phyloP scores from a whole-genome alignment of 2,329 filamentous ascomycete genomes.

The Phialophora chinensis region DNA sequence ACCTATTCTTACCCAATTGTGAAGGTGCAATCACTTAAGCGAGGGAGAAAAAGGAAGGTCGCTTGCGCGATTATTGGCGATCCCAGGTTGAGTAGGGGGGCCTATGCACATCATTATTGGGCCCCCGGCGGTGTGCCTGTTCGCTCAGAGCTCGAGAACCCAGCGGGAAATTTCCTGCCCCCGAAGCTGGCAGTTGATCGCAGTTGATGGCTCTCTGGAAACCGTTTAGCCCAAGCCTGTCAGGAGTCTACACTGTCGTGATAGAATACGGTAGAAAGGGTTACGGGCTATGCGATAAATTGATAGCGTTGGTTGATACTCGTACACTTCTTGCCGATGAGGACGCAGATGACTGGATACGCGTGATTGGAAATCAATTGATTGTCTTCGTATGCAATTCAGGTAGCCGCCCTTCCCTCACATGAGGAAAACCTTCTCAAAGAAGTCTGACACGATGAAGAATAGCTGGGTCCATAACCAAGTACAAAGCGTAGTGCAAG shows the following conservation, averaged over 20 bases:
- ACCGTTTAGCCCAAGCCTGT: background rate
- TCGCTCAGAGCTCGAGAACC: background rate
- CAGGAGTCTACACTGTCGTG: background rate
- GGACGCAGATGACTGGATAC: background rate
- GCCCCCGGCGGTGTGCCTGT: constrained; percentile 12
- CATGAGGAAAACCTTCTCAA: constrained; percentile 3
- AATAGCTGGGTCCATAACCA: constrained; percentile 15
- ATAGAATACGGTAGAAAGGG: background rate
- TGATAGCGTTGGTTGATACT: background rate
- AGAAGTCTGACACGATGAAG: constrained; percentile 14
- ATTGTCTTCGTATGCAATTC: constrained; percentile 8
- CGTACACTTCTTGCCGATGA: background rate
- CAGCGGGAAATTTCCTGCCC: background rate
- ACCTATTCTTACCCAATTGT: constrained; percentile 7
- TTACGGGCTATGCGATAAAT: background rate
- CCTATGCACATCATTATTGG: background rate
- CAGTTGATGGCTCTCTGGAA: background rate
- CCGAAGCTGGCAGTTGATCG: background rate
- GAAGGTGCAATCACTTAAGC: constrained; percentile 7
- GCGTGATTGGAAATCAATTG: constrained; percentile 7
- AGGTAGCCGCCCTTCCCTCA: constrained; percentile 17
- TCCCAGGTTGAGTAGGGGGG: constrained; percentile 7
- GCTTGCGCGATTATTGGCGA: constrained; percentile 3
- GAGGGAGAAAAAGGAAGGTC: constrained; percentile 19
- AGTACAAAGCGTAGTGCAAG: constrained; percentile 21